Percentiles rank a stretch among this genome's conserved stretches.
phyloP scores from a whole-genome alignment of 371 early-diverging fungal species.

The Choanephora cucurbitarum region DNA sequence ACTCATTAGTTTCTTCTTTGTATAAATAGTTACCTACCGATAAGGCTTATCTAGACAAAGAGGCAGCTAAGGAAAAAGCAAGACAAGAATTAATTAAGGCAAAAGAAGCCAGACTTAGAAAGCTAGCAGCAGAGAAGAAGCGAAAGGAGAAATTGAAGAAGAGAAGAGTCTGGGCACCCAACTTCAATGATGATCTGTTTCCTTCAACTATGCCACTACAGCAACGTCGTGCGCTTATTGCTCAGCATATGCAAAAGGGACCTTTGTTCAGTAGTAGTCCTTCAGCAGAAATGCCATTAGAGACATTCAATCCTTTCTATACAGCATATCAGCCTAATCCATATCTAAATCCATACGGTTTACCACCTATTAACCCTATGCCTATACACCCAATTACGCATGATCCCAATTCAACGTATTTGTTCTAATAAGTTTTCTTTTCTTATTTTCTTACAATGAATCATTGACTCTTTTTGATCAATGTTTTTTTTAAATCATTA shows the following conservation, averaged over 20 bases:
- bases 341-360: not conserved
- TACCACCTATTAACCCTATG: too few relatives aligned
- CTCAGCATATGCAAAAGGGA: not conserved
- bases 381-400: too few relatives aligned
- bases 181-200: not conserved
- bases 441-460: too few relatives aligned
- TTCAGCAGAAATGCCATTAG: not conserved
- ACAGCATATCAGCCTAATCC: not conserved
- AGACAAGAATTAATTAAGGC: not conserved
- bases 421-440: too few relatives aligned
- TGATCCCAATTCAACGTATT: too few relatives aligned
- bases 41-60: not conserved
- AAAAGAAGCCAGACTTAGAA: not conserved
- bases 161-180: not conserved
- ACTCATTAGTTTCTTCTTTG: too few relatives aligned
- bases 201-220: not conserved
- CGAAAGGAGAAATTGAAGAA: not conserved
- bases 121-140: not conserved
- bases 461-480: too few relatives aligned
- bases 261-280: not conserved
- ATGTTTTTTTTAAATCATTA: too few relatives aligned
- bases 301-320: not conserved
- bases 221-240: not conserved
- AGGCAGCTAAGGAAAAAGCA: not conserved
- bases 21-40: conserved; percentile 1